Base-by-base conservation (phyloP, 108 stramenopile species). In the Cyclotella kingstonii region DNA sequence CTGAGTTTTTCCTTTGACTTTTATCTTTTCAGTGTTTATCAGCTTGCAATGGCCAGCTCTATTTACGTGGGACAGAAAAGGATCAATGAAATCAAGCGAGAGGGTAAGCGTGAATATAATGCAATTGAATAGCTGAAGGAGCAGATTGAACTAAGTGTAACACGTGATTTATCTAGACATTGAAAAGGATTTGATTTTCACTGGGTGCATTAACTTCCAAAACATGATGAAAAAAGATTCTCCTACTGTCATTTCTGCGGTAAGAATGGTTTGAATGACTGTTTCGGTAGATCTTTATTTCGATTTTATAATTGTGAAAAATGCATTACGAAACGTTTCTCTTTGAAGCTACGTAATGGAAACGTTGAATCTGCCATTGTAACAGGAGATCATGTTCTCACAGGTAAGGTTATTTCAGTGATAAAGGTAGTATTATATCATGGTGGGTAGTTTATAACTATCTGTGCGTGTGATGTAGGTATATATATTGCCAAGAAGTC, bases 341-440 rank as follows among this genome's bases (percentile, higher is more conserved):
- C n/a, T n/a, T 27, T 15, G 4, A 14, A 84, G 39, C 72, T 87
- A 22, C 36, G 33, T 0, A 64, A 54, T 45, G 86, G 83, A 46
- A 76, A 80, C 7, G 72, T 87, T 29, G 52, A 51, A 9, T 61
- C 65, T 54, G 68, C 62, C 4, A 84, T 87, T 55, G 65, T 87
- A 0, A 84, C 86, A 10, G 86, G 86, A 17, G 86, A 87, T 44
- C 77, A 68, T 42, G 63, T 77, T 40, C 55, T 84, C 17, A 84
- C 81, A n/a, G 65, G 60, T 48, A 46, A 34, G 42, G n/a, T n/a
- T n/a, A n/a, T n/a, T n/a, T n/a, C n/a, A n/a, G n/a, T n/a, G n/a
- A n/a, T n/a, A n/a, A n/a, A n/a, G n/a, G n/a, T n/a, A n/a, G n/a
- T n/a, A n/a, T n/a, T n/a, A n/a, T n/a, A n/a, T n/a, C n/a, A n/a